Base-by-base conservation (phyloP, 805 yeast species). In the Sugiyamaella mastotermitis region DNA sequence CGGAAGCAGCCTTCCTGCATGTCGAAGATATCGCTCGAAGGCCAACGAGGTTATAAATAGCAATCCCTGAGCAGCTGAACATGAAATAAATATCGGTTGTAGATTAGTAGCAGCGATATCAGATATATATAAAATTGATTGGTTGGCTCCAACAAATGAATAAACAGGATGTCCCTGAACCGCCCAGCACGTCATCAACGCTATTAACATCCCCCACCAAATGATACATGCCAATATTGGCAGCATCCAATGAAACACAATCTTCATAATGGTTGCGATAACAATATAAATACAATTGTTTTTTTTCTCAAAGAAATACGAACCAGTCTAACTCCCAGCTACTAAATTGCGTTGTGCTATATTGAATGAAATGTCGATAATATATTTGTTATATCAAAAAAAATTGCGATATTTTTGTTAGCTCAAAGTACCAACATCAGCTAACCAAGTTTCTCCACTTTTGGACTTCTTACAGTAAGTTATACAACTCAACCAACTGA, bases 181-280 rank as follows among this genome's bases (percentile, higher is more conserved):
- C 2, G 82, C 74, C 97, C 97, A 88, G 48, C 78, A 72, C 2
- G 71, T 58, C 47, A 88, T 55, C 73, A 90, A 64, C 4, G 95
- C 84, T 3, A 81, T 78, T 8, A 88, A 72, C 95, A 86, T 84
- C 3, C 83, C 95, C 77, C 87, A 83, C 97, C 97, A 88, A 11
- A 78, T 80, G 1, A 78, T 58, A 37, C 76, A 62, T 1, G 85
- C 73, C 2, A 78, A 52, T 30, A 86, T 60, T 3, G 96, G 96
- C 25, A 87, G 48, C 43, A 60, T 48, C 66, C 66, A 65, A 44
- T 59, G 58, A 32, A n/a, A n/a, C n/a, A n/a, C n/a, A n/a, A n/a
- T n/a, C n/a, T n/a, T n/a, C n/a, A n/a, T n/a, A n/a, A n/a, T n/a
- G n/a, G n/a, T n/a, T n/a, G n/a, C n/a, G n/a, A n/a, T n/a, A n/a